Evolutionary conservation across 2,329 filamentous ascomycete genomes (phyloP), one percentile per base, ranked within the genome.

Genomic region (Macroventuria anomochaeta): DNA sequence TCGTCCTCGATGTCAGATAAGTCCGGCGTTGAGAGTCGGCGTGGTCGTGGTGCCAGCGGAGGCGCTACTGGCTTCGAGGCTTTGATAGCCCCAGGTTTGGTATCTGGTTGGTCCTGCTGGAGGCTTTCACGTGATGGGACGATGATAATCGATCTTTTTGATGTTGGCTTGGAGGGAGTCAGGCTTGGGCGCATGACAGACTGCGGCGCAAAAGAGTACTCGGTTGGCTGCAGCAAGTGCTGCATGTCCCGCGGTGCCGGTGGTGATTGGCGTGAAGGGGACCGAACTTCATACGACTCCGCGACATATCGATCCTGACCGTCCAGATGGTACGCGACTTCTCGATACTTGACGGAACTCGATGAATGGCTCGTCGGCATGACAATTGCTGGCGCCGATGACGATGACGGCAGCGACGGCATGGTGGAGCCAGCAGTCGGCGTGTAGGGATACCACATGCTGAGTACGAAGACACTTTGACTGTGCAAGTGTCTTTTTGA

Each of bases 1-100:
- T 64, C 65, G 2, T 65, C 65, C 2, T 52, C 34, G 10, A 73
- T 20, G 7, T 68, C 64, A 3, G 62, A 51, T 10, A 76, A 42
- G 4, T 75, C 73, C 40, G 73, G 74, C 18, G 73, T 71, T 17
- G 67, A 41, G 31, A 75, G 50, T n/a, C 72, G 62, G 15, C 39
- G 46, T 25, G 68, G 46, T 33, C 61, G 66, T 20, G 74, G 72
- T n/a, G 70, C 70, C 12, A 63, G 59, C 7, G 74, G 74, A 28
- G 68, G 64, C n/a, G 53, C 64, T 3, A 49, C 41, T 2, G 57
- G 23, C 7, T 31, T 36, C 18, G 40, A 48, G 11, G 20, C 29
- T 2, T 53, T n/a, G 25, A 7, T 13, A 33, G 3, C 4, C 44
- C 12, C 20, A 28, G 25, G 4, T 10, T 34, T 34, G 21, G 13